Base-by-base conservation (phyloP, 352 stramenopile genomes). In the Globisporangium recalcitrans region DNA sequence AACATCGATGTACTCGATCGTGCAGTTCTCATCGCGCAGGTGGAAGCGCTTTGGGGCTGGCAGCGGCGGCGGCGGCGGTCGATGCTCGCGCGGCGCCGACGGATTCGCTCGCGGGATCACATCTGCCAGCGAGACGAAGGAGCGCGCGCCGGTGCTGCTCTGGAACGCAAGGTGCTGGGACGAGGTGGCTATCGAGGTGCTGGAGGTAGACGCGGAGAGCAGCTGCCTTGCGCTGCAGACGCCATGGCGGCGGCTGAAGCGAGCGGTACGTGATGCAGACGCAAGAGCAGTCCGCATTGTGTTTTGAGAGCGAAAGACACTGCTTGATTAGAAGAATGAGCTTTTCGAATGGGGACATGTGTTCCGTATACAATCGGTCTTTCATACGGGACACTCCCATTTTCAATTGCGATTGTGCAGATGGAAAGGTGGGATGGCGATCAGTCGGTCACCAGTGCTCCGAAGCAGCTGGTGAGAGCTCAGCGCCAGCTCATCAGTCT, bases 1-100 rank as follows among this genome's bases (percentile, higher is more conserved):
- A 19, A 69, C 29, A 22, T 70, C 64, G 22, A 70, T 62, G 59
- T 63, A 70, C 47, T 70, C 64, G 24, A 70, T 42, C 8, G 34
- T 14, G 34, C 58, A 62, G 22, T 52, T 51, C 19, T 60, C 60
- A 10, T 14, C 22, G 8, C 6, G 29, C 26, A 69, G 21, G n/a
- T 55, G 49, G 29, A 69, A 56, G 22, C 42, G 22, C 29, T 58
- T 24, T 24, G 63, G 42, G 1, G 32, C 56, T 29, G 63, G 63
- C 0, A 69, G 24, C 14, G 63, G 63, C 8, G 63, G 63, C 8
- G 63, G 63, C 2, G 49, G 49, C 6, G 48, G 24, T 11, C 40
- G 48, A 2, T 61, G 63, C 21, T 65, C 57, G 32, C 63, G 56
- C 4, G 63, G 57, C 1, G 21, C 57, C 1, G 49, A 38, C 7